A percentile compares a stretch with the other conserved stretches of the same genome.
phyloP scores from a whole-genome alignment of 192 early-diverging fungal species.

The Piromyces finnis region DNA sequence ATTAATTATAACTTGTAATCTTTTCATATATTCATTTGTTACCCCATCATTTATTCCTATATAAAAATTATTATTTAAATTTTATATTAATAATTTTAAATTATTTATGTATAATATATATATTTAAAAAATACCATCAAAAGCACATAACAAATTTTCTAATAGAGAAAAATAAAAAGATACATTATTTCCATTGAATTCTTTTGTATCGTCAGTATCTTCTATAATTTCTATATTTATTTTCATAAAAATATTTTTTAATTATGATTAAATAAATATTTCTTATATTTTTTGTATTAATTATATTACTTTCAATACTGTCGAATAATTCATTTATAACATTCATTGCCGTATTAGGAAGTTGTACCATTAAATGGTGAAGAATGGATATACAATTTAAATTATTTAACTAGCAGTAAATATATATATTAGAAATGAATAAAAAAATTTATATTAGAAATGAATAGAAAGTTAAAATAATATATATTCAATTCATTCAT shows the following conservation, averaged over 20 bases:
- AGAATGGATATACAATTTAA: neutral
- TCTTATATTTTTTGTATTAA: too few species aligned
- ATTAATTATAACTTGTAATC: slow-evolving; percentile 17
- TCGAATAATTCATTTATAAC: neutral
- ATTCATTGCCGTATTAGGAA: neutral
- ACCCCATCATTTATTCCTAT: slow-evolving; percentile 17
- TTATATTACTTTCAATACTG: neutral
- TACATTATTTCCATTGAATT: neutral
- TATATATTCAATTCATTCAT: too few species aligned
- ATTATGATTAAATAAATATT: too few species aligned
- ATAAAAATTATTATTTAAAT: neutral
- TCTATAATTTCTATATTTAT: neutral
- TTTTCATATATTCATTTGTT: slow-evolving; percentile 10
- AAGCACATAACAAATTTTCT: neutral
- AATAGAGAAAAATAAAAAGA: neutral
- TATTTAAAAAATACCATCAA: slow-evolving; percentile 18
- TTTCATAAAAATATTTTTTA: too few species aligned
- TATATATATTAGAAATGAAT: too few species aligned
- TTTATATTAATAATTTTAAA: too few species aligned
- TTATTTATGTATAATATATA: slow-evolving; percentile 3
- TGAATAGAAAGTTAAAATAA: too few species aligned
- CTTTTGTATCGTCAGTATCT: neutral
- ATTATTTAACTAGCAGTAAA: slow-evolving; percentile 3
- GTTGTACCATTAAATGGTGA: neutral
- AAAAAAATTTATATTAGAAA: too few species aligned